Evolutionary conservation across 768 basidiomycete genomes (phyloP), one percentile per base, ranked within the genome.

Genomic region (Lactifluus echinatus): DNA sequence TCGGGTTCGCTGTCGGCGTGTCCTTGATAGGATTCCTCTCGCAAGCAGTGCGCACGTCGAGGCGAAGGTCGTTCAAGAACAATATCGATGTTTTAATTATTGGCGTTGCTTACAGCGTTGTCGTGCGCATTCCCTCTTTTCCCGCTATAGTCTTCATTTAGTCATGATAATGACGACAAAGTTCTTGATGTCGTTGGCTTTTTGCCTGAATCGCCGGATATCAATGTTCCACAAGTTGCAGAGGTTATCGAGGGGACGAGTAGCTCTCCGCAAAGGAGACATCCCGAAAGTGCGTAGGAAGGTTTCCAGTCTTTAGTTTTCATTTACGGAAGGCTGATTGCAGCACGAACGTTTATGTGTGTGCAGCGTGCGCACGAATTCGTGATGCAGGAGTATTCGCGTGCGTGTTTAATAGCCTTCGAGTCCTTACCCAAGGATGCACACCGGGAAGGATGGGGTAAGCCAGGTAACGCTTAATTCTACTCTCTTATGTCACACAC

Each of bases 381-480:
- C 62, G 79, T 90, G 56, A 74, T 77, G 50, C 84, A 85, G 66
- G 89, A 92, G 66, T 89, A 84, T 67, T 76, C 82, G n/a, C 84
- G 89, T 24, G 73, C 82, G 19, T 88, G 85, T 69, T 72, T 89
- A 39, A 76, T 89, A 62, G 75, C 83, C 8, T 81, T 84, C 69
- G 82, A 85, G 69, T 83, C 84, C 29, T 75, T 83, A 60, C 88
- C 89, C 21, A 81, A 79, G 68, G 78, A 80, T 53, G 79, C 77
- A 4, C 69, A 74, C 64, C 87, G 85, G 63, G 79, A 81, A 42
- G 89, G 89, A 12, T 90, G 88, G 87, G 87, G 89, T 23, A 71
- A 75, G 62, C 87, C 82, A 59, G 84, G 85, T 83, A n/a, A 64
- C 39, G 75, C 56, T 42, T 42, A 12, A 42, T 12, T 19, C 19